phyloP scores from a whole-genome alignment of 305 asterid species.

The Fraxinus baroniana region DNA sequence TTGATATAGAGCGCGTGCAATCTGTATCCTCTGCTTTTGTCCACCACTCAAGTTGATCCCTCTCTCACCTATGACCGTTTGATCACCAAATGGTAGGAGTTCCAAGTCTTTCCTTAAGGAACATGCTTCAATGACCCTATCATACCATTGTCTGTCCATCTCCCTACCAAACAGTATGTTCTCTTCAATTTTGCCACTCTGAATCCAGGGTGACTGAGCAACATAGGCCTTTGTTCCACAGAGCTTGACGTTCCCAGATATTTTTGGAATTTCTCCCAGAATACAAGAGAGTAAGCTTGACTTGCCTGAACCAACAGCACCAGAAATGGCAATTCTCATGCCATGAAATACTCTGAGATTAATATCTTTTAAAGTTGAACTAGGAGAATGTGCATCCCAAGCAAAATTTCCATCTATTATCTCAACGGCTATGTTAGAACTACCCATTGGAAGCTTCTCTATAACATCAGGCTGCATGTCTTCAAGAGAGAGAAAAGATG shows the following conservation, averaged over 20 bases:
- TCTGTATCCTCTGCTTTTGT: constrained; percentile 87
- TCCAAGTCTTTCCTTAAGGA: constrained; percentile 72
- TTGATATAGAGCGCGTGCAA: constrained; percentile 86
- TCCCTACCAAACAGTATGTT: constrained; percentile 74
- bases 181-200: constrained; percentile 80
- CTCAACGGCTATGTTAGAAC: constrained; percentile 58
- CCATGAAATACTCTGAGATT: constrained; percentile 52
- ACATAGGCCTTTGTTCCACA: constrained; percentile 77
- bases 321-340: constrained; percentile 86
- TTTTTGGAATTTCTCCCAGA: constrained; percentile 72
- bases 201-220: constrained; percentile 92
- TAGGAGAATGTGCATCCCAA: constrained; percentile 53
- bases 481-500: constrained; percentile 69
- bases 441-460: constrained; percentile 55
- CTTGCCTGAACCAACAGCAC: constrained; percentile 86
- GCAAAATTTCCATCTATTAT: constrained; percentile 61
- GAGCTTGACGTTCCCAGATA: constrained; percentile 57
- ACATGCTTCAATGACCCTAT: constrained; percentile 67
- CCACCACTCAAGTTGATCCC: constrained; percentile 91
- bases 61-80: constrained; percentile 75
- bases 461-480: constrained; percentile 56
- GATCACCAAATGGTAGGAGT: constrained; percentile 73
- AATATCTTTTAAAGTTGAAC: constrained; percentile 51
- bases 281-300: constrained; percentile 76
- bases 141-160: constrained; percentile 59